Percentiles rank a stretch among this genome's conserved stretches.
Conservation (phyloP, 495 filamentous ascomycete genomes). For the Niebla homalea region DNA sequence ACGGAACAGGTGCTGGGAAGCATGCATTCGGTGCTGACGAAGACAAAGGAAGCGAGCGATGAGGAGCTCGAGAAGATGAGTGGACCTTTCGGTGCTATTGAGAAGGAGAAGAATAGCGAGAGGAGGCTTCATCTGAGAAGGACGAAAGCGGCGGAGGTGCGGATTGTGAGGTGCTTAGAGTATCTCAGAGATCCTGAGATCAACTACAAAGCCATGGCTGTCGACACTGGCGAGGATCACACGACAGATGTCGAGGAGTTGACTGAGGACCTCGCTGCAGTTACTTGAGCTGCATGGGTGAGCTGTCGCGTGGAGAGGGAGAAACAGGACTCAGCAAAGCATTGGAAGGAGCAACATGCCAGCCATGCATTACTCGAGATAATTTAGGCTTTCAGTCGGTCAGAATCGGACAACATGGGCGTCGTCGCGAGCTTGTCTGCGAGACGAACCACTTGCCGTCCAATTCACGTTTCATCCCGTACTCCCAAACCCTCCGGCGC, state of each 20-base stretch:
- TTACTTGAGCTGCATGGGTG: not conserved
- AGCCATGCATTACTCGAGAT: not conserved
- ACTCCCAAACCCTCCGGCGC: conserved; percentile 87
- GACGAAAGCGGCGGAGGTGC: conserved; percentile 70
- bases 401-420: not conserved
- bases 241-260: not conserved
- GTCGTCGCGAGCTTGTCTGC: not conserved
- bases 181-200: conserved; percentile 49
- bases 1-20: conserved; percentile 79
- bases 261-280: not conserved
- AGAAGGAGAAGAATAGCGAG: conserved; percentile 36
- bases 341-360: not conserved
- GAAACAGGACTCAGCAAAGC: not conserved
- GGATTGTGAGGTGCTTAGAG: conserved; percentile 56
- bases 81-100: conserved; percentile 21
- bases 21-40: conserved; percentile 75
- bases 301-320: not conserved
- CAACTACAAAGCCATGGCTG: conserved; percentile 41
- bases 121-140: conserved; percentile 51
- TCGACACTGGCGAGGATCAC: conserved; percentile 19
- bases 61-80: conserved; percentile 32
- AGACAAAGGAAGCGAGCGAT: conserved; percentile 60
- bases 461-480: conserved; percentile 54
- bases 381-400: not conserved
- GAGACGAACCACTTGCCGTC: not conserved